Base-by-base conservation (phyloP, 371 early-diverging fungal species). In the Mortierella sp. region DNA sequence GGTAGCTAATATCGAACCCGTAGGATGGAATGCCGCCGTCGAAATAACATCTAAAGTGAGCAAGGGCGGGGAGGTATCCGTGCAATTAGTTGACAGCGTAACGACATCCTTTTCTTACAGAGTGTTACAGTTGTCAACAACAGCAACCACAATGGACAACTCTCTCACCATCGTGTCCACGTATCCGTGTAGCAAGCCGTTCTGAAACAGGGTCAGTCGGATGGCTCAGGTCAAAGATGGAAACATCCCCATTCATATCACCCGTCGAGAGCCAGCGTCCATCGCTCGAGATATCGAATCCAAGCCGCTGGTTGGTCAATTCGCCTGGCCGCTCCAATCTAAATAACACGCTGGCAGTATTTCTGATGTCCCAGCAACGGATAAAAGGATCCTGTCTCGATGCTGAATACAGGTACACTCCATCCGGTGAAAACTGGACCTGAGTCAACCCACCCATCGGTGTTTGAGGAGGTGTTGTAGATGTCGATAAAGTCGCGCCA, bases 321-420 rank as follows among this genome's bases (percentile, higher is more conserved):
- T 89, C 90, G 0, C 93, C 92, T 14, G 85, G 82, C 10, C 95
- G 84, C 19, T 89, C 87, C 16, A 93, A 75, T 21, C 89, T 86
- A 72, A 87, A 90, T 44, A 95, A 72, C 0, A 92, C 83, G 31
- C 93, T 89, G 10, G 91, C 92, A 10, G 94, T 91, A 65, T 94
- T 90, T 13, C 95, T 91, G 54, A 95, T 91, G 88, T 95, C 95
- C 95, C 95, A 95, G 76, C 93, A 94, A 1, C 88, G 79, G 24
- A 95, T 92, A 19, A 31, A 72, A 45, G 92, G 78, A 9, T 91
- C 81, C 68, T 91, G 90, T 26, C 95, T 90, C 8, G 92, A 92
- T 11, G 92, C 92, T 0, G 93, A 89, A 75, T 90, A 95, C 28
- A 95, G 82, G 42, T 90, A 89, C 3, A 77, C 73, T 0, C 95